Base-by-base conservation (phyloP, 495 filamentous ascomycete species). In the Amorphotheca resinae region DNA sequence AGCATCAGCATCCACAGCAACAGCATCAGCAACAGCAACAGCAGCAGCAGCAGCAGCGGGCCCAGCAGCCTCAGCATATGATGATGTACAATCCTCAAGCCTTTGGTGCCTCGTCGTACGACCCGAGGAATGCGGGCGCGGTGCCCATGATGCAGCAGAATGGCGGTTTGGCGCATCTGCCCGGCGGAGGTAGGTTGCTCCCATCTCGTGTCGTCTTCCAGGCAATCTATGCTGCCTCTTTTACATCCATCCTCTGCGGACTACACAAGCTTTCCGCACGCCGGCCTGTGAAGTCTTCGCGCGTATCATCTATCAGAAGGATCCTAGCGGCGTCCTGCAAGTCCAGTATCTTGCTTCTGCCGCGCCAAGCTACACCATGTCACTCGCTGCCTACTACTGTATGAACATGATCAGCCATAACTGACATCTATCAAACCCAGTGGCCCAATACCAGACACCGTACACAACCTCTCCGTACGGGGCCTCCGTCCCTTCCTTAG, bases 401-500 rank as follows among this genome's bases (percentile, higher is more conserved):
- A n/a, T n/a, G n/a, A n/a, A n/a, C n/a, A n/a, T n/a, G n/a, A n/a
- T n/a, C n/a, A n/a, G n/a, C n/a, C n/a, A n/a, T n/a, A 37, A 22
- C 50, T 57, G 37, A 57, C 42, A 40, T 54, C 17, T 23, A 39
- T 42, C 16, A 22, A 21, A 42, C 26, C 33, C 57, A 73, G 70
- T 72, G 62, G 52, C 68, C 42, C 42, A 50, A 39, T 76, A 69
- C 49, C 72, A 72, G 53, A 59, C 64, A 20, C 64, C 70, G 22
- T 76, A 70, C 50, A 60, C 69, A 9, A 61, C 59, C 51, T 64
- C 70, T 21, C 63, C 72, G 4, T 75, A 72, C 49, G 65, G 61
- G 28, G 54, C 62, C 9, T 64, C 35, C 33, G 46, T 56, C n/a
- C 53, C 53, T 17, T 49, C 53, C 6, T 30, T 66, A 8, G 59